Evolutionary conservation across 176 grass and related monocot species (phyloP).

Genomic region (Ensete glaucum): DNA sequence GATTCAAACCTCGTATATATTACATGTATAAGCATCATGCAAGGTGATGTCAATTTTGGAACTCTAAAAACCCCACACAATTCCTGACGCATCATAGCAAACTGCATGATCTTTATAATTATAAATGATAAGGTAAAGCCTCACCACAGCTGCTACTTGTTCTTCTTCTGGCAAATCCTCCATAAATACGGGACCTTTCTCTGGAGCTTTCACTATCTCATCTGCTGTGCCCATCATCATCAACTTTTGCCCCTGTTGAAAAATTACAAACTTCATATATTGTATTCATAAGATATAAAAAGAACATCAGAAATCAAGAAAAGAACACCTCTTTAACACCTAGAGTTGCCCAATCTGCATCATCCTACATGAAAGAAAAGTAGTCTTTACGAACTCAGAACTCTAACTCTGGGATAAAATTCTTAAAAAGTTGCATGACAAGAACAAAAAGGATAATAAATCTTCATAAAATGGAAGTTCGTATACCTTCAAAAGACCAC

Average conservation of each 20-base stretch:
- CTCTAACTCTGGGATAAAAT: neutral
- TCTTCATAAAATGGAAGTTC: neutral
- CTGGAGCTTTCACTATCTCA: constrained; percentile 98
- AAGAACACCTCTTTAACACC: constrained; percentile 79
- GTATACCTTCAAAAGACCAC: constrained; percentile 88
- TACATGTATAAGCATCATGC: neutral
- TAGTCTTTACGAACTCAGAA: constrained; percentile 15
- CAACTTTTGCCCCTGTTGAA: constrained; percentile 91
- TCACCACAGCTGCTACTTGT: constrained; percentile 68
- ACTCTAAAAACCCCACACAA: neutral
- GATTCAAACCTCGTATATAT: no score
- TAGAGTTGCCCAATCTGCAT: constrained; percentile 86
- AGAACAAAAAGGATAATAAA: neutral
- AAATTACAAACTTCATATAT: constrained; percentile 14
- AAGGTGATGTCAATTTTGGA: neutral
- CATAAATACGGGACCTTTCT: constrained; percentile 85
- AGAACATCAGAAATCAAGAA: constrained; percentile 19
- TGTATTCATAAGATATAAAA: constrained; percentile 22
- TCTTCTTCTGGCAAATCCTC: constrained; percentile 99
- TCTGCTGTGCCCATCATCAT: constrained; percentile 99
- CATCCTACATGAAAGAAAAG: constrained; percentile 61
- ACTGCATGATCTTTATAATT: neutral
- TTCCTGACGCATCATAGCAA: neutral
- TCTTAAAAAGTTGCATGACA: neutral
- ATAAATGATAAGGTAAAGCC: constrained; percentile 8